Evolutionary conservation across 208 protist species (phyloP).

Genomic region (Jaenimonas drosophilae): DNA sequence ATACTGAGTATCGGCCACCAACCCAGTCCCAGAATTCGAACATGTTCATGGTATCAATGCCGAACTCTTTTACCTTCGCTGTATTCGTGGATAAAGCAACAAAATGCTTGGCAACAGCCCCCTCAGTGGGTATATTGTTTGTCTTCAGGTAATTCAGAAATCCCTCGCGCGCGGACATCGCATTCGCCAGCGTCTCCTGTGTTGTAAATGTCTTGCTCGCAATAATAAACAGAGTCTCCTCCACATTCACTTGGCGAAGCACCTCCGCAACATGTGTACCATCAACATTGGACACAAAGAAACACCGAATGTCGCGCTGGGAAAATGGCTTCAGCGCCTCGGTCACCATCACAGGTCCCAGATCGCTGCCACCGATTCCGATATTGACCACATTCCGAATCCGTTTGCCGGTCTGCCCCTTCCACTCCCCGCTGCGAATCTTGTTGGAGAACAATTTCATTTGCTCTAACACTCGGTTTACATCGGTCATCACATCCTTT

Average conservation of each 20-base stretch:
- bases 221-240: slow-evolving; percentile 95
- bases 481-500: slow-evolving; percentile 90
- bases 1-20: slow-evolving; percentile 96
- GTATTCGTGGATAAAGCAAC: slow-evolving; percentile 96
- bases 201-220: slow-evolving; percentile 98
- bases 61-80: slow-evolving; percentile 86
- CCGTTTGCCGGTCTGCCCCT: slow-evolving; percentile 90
- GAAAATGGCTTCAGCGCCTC: slow-evolving; percentile 91
- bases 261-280: slow-evolving; percentile 94
- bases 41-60: slow-evolving; percentile 95
- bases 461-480: slow-evolving; percentile 90
- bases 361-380: slow-evolving; percentile 96
- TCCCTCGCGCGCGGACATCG: slow-evolving; percentile 80
- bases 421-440: slow-evolving; percentile 89
- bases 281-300: slow-evolving; percentile 97
- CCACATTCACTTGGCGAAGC: slow-evolving; percentile 68
- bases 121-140: slow-evolving; percentile 22
- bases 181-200: slow-evolving; percentile 95
- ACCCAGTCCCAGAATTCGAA: slow-evolving; percentile 99
- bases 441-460: slow-evolving; percentile 86
- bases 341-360: slow-evolving; percentile 93
- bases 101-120: slow-evolving; percentile 94
- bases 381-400: slow-evolving; percentile 97
- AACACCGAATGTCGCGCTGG: slow-evolving; percentile 47
- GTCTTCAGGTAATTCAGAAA: slow-evolving; percentile 62